phyloP scores from a whole-genome alignment of 352 stramenopile genomes.

The Hyphochytrium catenoides region DNA sequence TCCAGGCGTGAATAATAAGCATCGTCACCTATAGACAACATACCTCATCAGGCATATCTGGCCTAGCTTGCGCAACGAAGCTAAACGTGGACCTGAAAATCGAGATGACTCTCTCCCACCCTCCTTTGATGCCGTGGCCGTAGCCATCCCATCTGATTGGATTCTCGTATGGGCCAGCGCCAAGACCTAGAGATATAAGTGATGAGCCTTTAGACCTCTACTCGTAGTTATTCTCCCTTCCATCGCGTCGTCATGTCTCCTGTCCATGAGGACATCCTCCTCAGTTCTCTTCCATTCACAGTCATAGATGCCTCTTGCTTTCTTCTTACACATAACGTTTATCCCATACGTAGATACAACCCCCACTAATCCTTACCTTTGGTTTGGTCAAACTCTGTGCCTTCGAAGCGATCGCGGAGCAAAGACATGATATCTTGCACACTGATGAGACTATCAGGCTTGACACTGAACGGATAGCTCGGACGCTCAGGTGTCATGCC shows the following conservation, averaged over 20 bases:
- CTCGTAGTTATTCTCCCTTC: too few relatives aligned
- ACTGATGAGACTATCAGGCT: slow-evolving; percentile 29
- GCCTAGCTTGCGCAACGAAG: slow-evolving; percentile 32
- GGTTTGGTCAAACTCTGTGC: slow-evolving; percentile 59
- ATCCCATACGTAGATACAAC: too few relatives aligned
- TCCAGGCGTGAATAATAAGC: too few relatives aligned
- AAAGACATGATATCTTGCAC: slow-evolving; percentile 48
- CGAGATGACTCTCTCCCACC: slow-evolving; percentile 67
- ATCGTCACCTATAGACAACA: too few relatives aligned
- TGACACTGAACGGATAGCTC: slow-evolving; percentile 68
- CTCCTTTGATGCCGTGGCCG: slow-evolving; percentile 25
- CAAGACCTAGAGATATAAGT: too few relatives aligned
- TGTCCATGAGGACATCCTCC: too few relatives aligned
- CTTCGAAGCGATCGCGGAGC: slow-evolving; percentile 68
- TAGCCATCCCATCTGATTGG: slow-evolving; percentile 52
- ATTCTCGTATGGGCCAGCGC: slow-evolving; percentile 63
- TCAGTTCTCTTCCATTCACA: too few relatives aligned
- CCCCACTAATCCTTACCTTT: too few relatives aligned
- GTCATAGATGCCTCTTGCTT: too few relatives aligned
- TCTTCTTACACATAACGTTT: too few relatives aligned
- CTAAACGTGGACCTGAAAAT: slow-evolving; percentile 65
- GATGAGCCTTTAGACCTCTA: too few relatives aligned
- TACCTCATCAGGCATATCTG: slow-evolving; percentile 15
- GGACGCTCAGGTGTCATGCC: slow-evolving; percentile 6
- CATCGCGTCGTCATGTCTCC: too few relatives aligned